A percentile compares a stretch with the other conserved stretches of the same genome.
phyloP scores from a whole-genome alignment of 768 basidiomycete species.

The Cyathus striatus region DNA sequence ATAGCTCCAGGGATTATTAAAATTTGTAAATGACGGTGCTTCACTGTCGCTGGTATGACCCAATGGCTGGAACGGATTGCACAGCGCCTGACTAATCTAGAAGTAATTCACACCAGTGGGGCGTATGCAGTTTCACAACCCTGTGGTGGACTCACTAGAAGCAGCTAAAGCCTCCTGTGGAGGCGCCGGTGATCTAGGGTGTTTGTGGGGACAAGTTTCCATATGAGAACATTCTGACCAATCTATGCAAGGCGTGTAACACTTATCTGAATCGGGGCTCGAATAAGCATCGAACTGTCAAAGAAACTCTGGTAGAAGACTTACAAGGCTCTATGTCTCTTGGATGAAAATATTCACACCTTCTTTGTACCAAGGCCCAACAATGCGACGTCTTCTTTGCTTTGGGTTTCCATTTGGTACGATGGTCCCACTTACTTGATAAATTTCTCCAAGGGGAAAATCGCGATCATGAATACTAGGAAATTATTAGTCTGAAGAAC shows the following conservation, averaged over 20 bases:
- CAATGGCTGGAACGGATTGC: too few species aligned
- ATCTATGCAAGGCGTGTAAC: constrained; percentile 27
- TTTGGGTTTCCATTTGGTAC: constrained; percentile 1
- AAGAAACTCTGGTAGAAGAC: too few species aligned
- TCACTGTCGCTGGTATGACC: too few species aligned
- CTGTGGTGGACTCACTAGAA: too few species aligned
- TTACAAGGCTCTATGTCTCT: constrained; percentile 22
- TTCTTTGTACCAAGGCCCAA: constrained; percentile 31
- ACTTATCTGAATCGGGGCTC: constrained; percentile 16
- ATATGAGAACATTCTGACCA: constrained; percentile 23
- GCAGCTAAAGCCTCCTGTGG: too few species aligned
- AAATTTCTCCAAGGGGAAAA: constrained; percentile 4
- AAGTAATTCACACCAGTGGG: too few species aligned
- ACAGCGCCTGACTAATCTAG: too few species aligned
- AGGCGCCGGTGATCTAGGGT: constrained; percentile 10
- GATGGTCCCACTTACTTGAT: too few species aligned
- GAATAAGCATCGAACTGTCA: not conserved
- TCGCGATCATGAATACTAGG: constrained; percentile 26
- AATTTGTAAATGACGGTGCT: too few species aligned
- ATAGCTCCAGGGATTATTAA: too few species aligned
- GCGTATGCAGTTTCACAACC: too few species aligned
- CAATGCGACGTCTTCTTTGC: constrained; percentile 17
- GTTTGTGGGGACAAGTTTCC: constrained; percentile 21
- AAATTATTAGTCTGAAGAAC: constrained; percentile 7
- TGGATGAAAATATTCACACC: constrained; percentile 17